phyloP scores from a whole-genome alignment of 371 early-diverging fungal genomes.

The Capniomyces stellatus region DNA sequence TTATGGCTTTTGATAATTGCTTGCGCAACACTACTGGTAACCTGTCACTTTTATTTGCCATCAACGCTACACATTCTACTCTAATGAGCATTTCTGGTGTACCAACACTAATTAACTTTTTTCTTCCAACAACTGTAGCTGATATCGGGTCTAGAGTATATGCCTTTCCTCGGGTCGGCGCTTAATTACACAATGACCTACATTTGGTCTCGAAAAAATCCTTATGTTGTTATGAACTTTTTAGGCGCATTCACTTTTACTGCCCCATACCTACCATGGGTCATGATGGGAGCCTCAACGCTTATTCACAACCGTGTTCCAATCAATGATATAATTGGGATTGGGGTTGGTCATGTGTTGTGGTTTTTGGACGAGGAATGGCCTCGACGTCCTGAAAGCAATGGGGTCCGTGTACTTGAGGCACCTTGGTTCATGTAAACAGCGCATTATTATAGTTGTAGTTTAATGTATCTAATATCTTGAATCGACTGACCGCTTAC shows the following conservation, averaged over 20 bases:
- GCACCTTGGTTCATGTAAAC: conserved; percentile 16
- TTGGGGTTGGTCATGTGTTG: conserved; percentile 79
- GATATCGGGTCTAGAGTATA: conserved; percentile 35
- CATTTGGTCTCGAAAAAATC: conserved; percentile 88
- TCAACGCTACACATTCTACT: background rate
- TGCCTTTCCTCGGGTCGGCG: conserved; percentile 70
- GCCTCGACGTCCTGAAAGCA: conserved; percentile 34
- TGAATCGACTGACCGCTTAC: background rate
- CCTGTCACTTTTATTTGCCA: background rate
- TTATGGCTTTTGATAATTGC: conserved; percentile 61
- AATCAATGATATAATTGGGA: conserved; percentile 58
- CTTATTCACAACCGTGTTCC: conserved; percentile 54
- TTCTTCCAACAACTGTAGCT: background rate
- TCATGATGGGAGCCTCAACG: conserved; percentile 61
- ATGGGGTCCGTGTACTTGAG: conserved; percentile 8
- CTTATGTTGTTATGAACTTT: conserved; percentile 64
- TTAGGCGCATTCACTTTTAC: conserved; percentile 71
- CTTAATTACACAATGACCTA: conserved; percentile 79
- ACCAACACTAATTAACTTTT: background rate
- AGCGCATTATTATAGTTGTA: too few species aligned
- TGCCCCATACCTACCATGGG: conserved; percentile 90
- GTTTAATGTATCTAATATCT: too few species aligned
- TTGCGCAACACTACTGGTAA: conserved; percentile 38
- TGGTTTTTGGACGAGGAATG: conserved; percentile 90
- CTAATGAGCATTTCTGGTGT: background rate